Evolutionary conservation across 768 basidiomycete species (phyloP), one percentile per base, ranked within the genome.

Genomic region (Melanogaster broomeanus): DNA sequence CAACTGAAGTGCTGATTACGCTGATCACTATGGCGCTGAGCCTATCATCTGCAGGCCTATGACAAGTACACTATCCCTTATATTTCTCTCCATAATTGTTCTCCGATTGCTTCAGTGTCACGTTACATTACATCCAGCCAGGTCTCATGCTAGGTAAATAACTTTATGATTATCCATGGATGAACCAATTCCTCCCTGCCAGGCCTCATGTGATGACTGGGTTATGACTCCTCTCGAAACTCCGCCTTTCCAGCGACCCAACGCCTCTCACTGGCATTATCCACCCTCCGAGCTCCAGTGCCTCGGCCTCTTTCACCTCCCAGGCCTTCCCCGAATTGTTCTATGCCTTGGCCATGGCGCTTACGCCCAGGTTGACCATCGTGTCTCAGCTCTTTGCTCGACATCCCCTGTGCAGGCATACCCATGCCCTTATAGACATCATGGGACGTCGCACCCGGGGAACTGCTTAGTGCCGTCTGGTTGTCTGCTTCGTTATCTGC

Each of bases 311-410:
- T 37, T 28, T 54, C 47, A 9, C 35, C 46, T 13, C 13, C 41
- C 16, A 4, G 10, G 3, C 49, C 41, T 15, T 54, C 41, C 21
- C 55, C 56, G 6, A 58, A 66, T 16, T 60, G 64, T 7, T 54
- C 55, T 10, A 35, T 39, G 13, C 67, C 66, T 30, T 53, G 57
- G 33, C 49, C 49, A 15, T 60, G 58, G 10, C 53, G 56, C 48
- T 70, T 73, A 41, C 68, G 62, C 18, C 66, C 62, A 37, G 57
- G 50, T 28, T 61, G 58, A 22, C 74, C 71, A 12, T 69, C 68
- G 27, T 72, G 74, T 46, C 67, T 68, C 38, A 58, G 18, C 52
- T 75, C 73, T 37, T 59, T 57, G 58, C 65, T 71, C 28, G 65
- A 66, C 72, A 67, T 64, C 16, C 70, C 73, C 16, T 61, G 55